Percentiles rank a stretch among this genome's conserved stretches.
Conservation (phyloP, 108 stramenopile genomes). For the Licmophora abbreviata region DNA sequence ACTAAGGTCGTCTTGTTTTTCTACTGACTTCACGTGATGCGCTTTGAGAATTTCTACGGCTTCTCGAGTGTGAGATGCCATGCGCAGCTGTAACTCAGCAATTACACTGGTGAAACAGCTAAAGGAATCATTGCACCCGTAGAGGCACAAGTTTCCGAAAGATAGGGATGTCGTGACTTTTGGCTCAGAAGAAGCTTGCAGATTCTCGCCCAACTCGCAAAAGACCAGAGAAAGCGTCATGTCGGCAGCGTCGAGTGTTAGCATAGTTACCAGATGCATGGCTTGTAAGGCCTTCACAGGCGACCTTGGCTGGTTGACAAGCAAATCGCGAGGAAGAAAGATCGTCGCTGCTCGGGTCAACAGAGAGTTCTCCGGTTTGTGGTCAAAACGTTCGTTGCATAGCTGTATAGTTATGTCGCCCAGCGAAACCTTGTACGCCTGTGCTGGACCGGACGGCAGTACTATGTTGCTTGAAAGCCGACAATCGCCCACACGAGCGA, state of each 20-base stretch:
- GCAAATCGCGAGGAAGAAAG: not conserved
- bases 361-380: slow-evolving; percentile 46
- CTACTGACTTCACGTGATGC: not conserved
- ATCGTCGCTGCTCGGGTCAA: slow-evolving; percentile 26
- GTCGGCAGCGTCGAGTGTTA: slow-evolving; percentile 56
- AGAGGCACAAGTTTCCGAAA: slow-evolving; percentile 40
- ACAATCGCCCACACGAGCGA: slow-evolving; percentile 62
- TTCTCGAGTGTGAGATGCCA: slow-evolving; percentile 38
- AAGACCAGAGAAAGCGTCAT: slow-evolving; percentile 26
- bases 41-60: slow-evolving; percentile 17
- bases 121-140: slow-evolving; percentile 76
- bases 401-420: slow-evolving; percentile 48
- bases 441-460: slow-evolving; percentile 28
- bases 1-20: no score
- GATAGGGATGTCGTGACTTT: slow-evolving; percentile 24
- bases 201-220: no score
- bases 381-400: slow-evolving; percentile 33
- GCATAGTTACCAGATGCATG: slow-evolving; percentile 51
- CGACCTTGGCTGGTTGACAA: slow-evolving; percentile 1
- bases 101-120: slow-evolving; percentile 49
- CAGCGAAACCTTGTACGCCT: slow-evolving; percentile 50
- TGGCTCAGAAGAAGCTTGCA: slow-evolving; percentile 24
- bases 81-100: slow-evolving; percentile 45
- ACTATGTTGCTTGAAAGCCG: slow-evolving; percentile 66
- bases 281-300: slow-evolving; percentile 38